Conservation (phyloP, 164 flowering plant species). For the Stephania japonica region DNA sequence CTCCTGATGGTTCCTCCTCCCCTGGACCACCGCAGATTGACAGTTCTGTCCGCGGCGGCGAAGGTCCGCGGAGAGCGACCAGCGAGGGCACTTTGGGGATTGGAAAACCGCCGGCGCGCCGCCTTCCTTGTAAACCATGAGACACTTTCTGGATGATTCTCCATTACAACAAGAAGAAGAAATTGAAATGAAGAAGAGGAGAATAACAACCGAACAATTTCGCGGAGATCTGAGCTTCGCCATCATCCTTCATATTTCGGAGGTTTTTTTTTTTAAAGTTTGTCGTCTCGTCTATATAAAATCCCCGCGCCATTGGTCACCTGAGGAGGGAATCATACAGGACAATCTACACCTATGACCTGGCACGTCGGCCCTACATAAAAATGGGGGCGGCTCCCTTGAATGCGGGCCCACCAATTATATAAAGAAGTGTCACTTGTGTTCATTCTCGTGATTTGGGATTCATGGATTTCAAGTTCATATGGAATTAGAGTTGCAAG, state of each 20-base stretch:
- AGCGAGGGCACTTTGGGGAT: constrained; percentile 92
- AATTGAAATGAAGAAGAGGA: not conserved
- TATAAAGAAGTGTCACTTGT: too few species aligned
- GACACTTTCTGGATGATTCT: constrained; percentile 66
- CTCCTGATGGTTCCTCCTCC: constrained; percentile 47
- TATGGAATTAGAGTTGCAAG: too few species aligned
- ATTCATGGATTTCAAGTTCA: too few species aligned
- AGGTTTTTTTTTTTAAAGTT: too few species aligned
- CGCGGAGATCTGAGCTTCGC: constrained; percentile 2
- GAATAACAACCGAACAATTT: not conserved
- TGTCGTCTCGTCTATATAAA: too few species aligned
- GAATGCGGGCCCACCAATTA: too few species aligned
- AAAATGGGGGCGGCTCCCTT: too few species aligned
- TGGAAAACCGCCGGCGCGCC: constrained; percentile 93
- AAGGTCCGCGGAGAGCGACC: constrained; percentile 51
- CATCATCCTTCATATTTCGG: not conserved
- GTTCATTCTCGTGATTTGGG: too few species aligned
- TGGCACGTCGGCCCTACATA: too few species aligned
- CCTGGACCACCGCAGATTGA: constrained; percentile 60
- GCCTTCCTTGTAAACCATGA: constrained; percentile 80
- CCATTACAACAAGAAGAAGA: constrained; percentile 2
- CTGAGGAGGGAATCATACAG: too few species aligned
- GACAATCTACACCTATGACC: too few species aligned
- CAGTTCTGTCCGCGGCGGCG: constrained; percentile 38
- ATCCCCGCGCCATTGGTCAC: too few species aligned